Evolutionary conservation across 164 flowering plant genomes (phyloP).

Genomic region (Malania oleifera): DNA sequence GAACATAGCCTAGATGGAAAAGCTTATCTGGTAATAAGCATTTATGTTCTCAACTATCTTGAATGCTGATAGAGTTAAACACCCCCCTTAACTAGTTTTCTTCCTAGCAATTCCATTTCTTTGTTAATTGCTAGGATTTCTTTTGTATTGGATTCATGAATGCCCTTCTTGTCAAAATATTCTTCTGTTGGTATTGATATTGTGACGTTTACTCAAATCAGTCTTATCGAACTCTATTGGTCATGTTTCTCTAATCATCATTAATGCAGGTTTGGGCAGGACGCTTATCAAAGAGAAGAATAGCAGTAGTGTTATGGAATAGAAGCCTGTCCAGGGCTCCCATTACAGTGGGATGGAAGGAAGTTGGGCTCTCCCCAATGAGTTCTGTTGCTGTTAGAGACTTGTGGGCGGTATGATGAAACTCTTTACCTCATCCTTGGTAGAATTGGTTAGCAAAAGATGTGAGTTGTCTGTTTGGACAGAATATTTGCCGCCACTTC

Average conservation of each 20-base stretch:
- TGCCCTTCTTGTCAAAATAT: too few species aligned
- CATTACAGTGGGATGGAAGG: conserved; percentile 39
- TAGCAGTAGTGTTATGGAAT: conserved; percentile 51
- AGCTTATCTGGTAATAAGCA: too few species aligned
- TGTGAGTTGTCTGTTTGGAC: background rate
- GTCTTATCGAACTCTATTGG: background rate
- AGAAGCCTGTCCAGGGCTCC: conserved; percentile 26
- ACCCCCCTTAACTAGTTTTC: too few species aligned
- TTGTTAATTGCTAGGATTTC: too few species aligned
- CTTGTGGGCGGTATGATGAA: conserved; percentile 33
- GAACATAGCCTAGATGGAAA: too few species aligned
- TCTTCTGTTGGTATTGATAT: too few species aligned
- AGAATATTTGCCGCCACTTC: too few species aligned
- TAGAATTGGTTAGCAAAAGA: background rate
- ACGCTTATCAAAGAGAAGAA: conserved; percentile 27
- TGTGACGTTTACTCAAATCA: too few species aligned
- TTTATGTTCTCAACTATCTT: too few species aligned
- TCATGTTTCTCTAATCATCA: background rate
- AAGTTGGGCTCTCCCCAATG: conserved; percentile 30
- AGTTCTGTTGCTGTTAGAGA: conserved; percentile 28
- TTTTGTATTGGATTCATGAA: too few species aligned
- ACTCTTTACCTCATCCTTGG: background rate
- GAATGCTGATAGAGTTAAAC: too few species aligned
- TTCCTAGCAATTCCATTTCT: too few species aligned
- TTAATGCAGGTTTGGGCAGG: conserved; percentile 52